Evolutionary conservation across 768 basidiomycete genomes (phyloP), one percentile per base, ranked within the genome.

Genomic region (Lactifluus subvellereus): DNA sequence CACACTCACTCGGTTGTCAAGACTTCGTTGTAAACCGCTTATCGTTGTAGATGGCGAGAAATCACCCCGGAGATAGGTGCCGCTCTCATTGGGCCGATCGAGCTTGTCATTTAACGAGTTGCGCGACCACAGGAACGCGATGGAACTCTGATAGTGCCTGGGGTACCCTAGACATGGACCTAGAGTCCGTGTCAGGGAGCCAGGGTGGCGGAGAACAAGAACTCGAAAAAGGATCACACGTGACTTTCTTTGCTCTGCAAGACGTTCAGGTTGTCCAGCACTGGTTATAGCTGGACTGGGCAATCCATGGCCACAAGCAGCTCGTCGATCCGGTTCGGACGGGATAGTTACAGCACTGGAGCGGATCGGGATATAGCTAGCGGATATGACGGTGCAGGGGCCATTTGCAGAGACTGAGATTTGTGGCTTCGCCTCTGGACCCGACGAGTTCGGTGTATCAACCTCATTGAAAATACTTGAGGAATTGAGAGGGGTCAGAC

Each of bases 261-360:
- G 33, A n/a, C 20, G 50, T 53, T 57, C 56, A 57, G 40, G 33
- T 14, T 22, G 16, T n/a, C 16, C 14, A 22, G 22, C 35, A 20
- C 20, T 59, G 22, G 35, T 20, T 47, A 20, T 11, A n/a, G 14
- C 14, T n/a, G 38, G 42, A 13, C 30, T 16, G 13, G 4, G 49
- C 3, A 22, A 4, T 14, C 13, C 27, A 42, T 43, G 50, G 33
- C 32, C 51, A 18, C 43, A 47, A 37, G 14, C 57, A 49, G 37
- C 22, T 48, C 49, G 62, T 20, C 51, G 57, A 63, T 58, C 62
- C 57, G 56, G 57, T 58, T 58, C 43, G 62, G 37, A 54, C 62
- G 53, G 57, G 40, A 45, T 54, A 59, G 16, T 43, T 43, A 42
- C 18, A 42, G 57, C 51, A 54, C 37, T 52, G 45, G 59, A 50